Evolutionary conservation across 78 protist genomes (phyloP), one percentile per base, ranked within the genome.

Genomic region (Polysphondylium violaceum): DNA sequence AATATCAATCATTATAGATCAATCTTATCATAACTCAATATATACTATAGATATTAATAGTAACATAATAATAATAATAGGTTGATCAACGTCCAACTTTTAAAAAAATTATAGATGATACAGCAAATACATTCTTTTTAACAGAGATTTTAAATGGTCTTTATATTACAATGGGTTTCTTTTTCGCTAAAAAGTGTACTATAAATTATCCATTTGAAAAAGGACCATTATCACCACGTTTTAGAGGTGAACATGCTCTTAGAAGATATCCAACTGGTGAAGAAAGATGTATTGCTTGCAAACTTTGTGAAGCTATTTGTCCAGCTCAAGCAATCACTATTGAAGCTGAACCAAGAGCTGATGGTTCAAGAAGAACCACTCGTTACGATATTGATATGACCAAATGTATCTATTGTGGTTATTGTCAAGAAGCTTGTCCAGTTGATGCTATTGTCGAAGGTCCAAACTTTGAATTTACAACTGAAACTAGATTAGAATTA

Each of bases 261-360:
- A 95, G 98, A 21, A 94, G 98, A 36, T 91, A 91, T 58, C 97
- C 97, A 23, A 47, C 96, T 17, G 95, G 95, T 51, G 93, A 88
- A 77, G 96, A 94, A 63, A 74, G 94, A 41, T 97, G 98, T 83
- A 97, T 97, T 41, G 98, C 98, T 17, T 97, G 98, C 78, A 95
- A 95, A 88, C 94, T 97, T 27, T 97, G 98, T 71, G 98, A 96
- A 75, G 97, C 98, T 59, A 85, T 96, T 78, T 97, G 98, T 59
- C 98, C 98, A 16, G 98, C 98, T 2, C 97, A 92, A 87, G 98
- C 98, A 68, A 96, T 97, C 94, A 97, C 98, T 23, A 97, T 97
- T 35, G 98, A 97, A 75, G 97, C 98, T 4, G 98, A 95, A 58
- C 95, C 95, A 23, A 89, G 98, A 33, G 86, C 36, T 43, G 98